These are phyloP conservation scores for Kwoniella heveanensis DNA, from an alignment of 768 basidiomycete genomes.

Conservation along the genomic window DNA sequence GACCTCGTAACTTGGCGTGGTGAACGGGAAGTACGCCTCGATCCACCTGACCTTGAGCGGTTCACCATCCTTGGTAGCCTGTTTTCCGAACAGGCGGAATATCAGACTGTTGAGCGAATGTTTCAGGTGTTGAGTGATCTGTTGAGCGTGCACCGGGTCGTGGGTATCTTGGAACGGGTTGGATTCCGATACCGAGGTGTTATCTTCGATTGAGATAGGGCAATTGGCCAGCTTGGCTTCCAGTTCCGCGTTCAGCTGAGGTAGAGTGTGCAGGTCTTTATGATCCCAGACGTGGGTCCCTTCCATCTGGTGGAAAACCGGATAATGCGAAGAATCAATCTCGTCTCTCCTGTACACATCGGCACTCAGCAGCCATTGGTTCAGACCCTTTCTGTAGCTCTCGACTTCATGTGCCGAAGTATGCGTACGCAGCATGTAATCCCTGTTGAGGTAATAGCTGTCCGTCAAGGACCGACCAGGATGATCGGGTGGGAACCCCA, in stretches of 20 bases:
- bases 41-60: constrained; percentile 94
- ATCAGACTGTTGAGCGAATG: constrained; percentile 84
- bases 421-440: constrained; percentile 92
- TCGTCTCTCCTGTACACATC: constrained; percentile 98
- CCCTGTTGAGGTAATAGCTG: constrained; percentile 91
- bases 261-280: constrained; percentile 62
- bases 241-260: constrained; percentile 71
- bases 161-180: constrained; percentile 83
- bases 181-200: constrained; percentile 68
- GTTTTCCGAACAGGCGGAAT: constrained; percentile 73
- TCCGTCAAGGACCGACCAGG: constrained; percentile 87
- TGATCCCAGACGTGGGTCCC: constrained; percentile 75
- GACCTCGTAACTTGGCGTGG: constrained; percentile 95
- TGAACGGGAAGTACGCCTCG: constrained; percentile 97
- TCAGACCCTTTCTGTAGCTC: constrained; percentile 71
- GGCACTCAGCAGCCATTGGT: constrained; percentile 86
- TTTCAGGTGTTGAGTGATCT: constrained; percentile 83
- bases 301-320: constrained; percentile 98
- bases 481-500: constrained; percentile 90
- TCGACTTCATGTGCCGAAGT: constrained; percentile 99
- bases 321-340: constrained; percentile 94
- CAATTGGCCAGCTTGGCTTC: constrained; percentile 65
- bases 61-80: constrained; percentile 62
- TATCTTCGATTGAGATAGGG: constrained; percentile 84
- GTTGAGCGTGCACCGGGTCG: constrained; percentile 69